Evolutionary conservation across 176 grass and related monocot species (phyloP).

Genomic region (Musa troglodytarum): DNA sequence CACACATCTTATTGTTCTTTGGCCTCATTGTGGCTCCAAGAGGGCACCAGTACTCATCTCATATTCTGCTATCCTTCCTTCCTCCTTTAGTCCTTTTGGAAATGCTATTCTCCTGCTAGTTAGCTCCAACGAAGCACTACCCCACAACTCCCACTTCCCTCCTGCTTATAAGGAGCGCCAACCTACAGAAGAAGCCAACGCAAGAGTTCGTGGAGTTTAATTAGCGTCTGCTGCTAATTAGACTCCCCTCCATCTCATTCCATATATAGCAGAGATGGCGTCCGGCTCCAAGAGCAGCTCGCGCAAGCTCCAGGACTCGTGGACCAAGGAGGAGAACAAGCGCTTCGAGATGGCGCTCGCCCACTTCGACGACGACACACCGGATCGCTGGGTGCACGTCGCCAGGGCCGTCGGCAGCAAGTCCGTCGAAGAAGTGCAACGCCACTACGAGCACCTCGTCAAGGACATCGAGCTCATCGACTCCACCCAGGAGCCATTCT

Average conservation of each 20-base stretch:
- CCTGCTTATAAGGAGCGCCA: not conserved
- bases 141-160: not conserved
- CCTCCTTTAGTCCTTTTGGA: not conserved
- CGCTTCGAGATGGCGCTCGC: slow-evolving; percentile 74
- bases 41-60: not conserved
- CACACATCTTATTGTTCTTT: not conserved
- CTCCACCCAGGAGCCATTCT: slow-evolving; percentile 41
- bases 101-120: not conserved
- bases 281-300: slow-evolving; percentile 28
- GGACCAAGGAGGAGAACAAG: slow-evolving; percentile 64
- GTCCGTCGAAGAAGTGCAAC: slow-evolving; percentile 49
- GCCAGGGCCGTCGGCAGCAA: slow-evolving; percentile 49
- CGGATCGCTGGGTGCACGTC: slow-evolving; percentile 63
- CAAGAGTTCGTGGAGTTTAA: too few species aligned
- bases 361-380: slow-evolving; percentile 53
- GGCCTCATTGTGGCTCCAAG: not conserved
- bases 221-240: too few species aligned
- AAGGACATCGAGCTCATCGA: slow-evolving; percentile 54
- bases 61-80: too few species aligned
- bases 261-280: slow-evolving; percentile 25
- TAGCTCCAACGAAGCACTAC: too few species aligned
- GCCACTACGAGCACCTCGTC: slow-evolving; percentile 47
- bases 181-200: too few species aligned
- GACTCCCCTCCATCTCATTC: not conserved
- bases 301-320: slow-evolving; percentile 13